Base-by-base conservation (phyloP, 805 yeast species). In the Sugiyamaella lignohabitans region DNA sequence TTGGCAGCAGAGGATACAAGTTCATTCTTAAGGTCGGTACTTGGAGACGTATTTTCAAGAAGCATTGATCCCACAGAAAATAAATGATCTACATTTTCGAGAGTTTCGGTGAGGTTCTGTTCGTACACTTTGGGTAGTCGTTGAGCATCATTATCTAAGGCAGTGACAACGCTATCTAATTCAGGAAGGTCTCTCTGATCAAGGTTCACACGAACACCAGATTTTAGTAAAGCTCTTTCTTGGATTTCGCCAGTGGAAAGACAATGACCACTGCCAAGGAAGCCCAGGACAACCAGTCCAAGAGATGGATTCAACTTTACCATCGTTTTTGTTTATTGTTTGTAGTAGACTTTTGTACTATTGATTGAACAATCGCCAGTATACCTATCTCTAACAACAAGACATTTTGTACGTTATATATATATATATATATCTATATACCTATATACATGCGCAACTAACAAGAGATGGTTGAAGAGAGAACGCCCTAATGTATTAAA, bases 201-300 rank as follows among this genome's bases (percentile, higher is more conserved):
- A 46, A 46, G 42, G 34, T 32, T 42, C 36, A 41, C 32, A 41
- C 41, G 42, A 42, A 41, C 24, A 45, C 47, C 48, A 41, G 42
- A 6, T 23, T 17, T 16, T 22, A 17, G 11, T 16, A 17, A 11
- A 17, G 14, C 21, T 27, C 39, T 36, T 23, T 14, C 43, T 16
- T 45, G 46, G 27, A 21, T 41, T 19, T 46, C 37, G 29, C 6
- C 37, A 17, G 6, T 40, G 11, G 17, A 18, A 8, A 27, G 8
- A 27, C 11, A 27, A 14, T 27, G 14, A 8, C 11, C 8, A 27
- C 8, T 14, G 8, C 32, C 37, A 11, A n/a, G 36, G 22, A 43
- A 14, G 32, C 11, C 14, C 11, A 27, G 14, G 14, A 14, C 14
- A 8, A 27, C 11, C 8, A 27, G 32, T 8, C 32, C 32, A 27